Base-by-base conservation (phyloP, 345 rosid genomes). In the Firmiana major region DNA sequence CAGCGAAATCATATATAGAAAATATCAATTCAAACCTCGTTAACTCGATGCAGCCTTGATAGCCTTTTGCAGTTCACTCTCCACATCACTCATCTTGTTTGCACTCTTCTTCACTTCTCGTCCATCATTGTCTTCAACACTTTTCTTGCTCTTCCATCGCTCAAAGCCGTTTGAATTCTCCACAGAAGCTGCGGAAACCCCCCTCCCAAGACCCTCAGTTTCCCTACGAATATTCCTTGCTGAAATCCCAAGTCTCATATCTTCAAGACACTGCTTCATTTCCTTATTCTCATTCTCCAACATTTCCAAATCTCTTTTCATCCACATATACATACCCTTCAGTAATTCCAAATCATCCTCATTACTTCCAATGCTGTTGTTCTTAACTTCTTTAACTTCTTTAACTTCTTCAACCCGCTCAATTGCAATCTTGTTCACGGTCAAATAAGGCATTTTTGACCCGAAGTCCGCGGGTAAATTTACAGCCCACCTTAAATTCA, bases 51-150 rank as follows among this genome's bases (percentile, higher is more conserved):
- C 88, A 77, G 89, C 87, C 76, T 82, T 88, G 26, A 88, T 86
- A 66, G 90, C 90, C 81, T 78, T 87, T 79, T 85, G 85, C 81
- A 90, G 83, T 77, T 88, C 85, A 77, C 84, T 86, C 81, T 87
- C 90, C 82, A 88, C 78, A 57, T 86, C 88, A 63, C 76, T 80
- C 74, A 49, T 70, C 73, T 31, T 75, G 72, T 76, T 80, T 19
- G 48, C 24, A 26, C 9, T 78, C 79, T 77, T 83, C 81, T 79
- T 85, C 19, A 16, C 13, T 69, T 87, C 86, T 17, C 55, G 80
- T 24, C 42, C 70, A 38, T 59, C 67, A 78, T 74, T 84, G 34
- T 58, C 86, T 64, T 82, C 84, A 60, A 49, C 79, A 68, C 21
- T 82, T 76, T 69, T 84, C 81, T 76, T 86, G 76, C 71, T 81